Conservation (phyloP, 257 asterid genomes). For the Ajuga chamaepitys region DNA sequence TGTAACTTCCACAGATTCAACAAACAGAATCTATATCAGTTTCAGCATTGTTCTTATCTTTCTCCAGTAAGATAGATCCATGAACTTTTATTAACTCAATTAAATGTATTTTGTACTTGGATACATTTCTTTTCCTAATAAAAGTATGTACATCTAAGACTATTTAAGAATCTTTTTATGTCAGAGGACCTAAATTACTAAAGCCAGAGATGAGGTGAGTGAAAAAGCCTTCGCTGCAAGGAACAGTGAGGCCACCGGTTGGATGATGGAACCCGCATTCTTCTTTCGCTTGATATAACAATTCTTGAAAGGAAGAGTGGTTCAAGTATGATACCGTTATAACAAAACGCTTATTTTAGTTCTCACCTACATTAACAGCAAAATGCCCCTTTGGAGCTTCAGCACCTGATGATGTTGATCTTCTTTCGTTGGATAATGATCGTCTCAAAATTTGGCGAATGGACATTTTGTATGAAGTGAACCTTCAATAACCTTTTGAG, state of each 20-base stretch:
- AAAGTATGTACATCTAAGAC: too few relatives aligned
- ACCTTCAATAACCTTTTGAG: too few relatives aligned
- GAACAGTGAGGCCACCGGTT: constrained; percentile 35
- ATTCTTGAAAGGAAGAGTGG: constrained; percentile 29
- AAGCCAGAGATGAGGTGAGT: neutral
- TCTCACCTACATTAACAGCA: neutral
- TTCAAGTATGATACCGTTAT: constrained; percentile 19
- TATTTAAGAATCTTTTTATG: too few relatives aligned
- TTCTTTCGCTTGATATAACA: constrained; percentile 19
- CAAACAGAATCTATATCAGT: too few relatives aligned
- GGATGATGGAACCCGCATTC: constrained; percentile 33
- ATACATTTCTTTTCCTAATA: too few relatives aligned
- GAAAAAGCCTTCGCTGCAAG: constrained; percentile 24
- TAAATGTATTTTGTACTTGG: too few relatives aligned
- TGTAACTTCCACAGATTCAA: too few relatives aligned
- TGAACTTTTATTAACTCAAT: too few relatives aligned
- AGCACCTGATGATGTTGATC: neutral
- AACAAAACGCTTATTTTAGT: neutral
- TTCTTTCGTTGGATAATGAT: neutral
- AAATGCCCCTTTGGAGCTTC: constrained; percentile 8
- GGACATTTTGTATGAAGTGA: neutral
- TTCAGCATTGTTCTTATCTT: too few relatives aligned
- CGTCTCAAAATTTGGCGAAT: too few relatives aligned
- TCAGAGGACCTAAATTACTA: neutral
- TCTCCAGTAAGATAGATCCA: too few relatives aligned